These are phyloP conservation scores for Kodamaea sp. DNA, from an alignment of 1,139 yeast genomes.

Conservation along the genomic window DNA sequence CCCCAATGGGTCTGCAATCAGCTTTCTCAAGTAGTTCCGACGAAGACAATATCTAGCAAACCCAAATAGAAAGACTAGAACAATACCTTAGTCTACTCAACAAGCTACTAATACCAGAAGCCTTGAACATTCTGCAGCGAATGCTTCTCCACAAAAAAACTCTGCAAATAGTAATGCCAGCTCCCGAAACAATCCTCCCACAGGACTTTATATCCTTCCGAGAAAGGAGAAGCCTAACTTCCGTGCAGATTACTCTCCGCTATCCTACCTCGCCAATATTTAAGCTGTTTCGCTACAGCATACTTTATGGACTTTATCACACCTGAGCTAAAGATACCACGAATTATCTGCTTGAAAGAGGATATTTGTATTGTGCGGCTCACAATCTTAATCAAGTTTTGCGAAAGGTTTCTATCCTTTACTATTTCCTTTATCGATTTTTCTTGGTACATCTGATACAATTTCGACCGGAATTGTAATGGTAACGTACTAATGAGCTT, in stretches of 20 bases:
- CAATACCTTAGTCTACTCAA: too few relatives aligned
- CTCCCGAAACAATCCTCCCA: too few relatives aligned
- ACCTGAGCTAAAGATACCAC: constrained; percentile 91
- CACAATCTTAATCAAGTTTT: constrained; percentile 47
- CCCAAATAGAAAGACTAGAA: too few relatives aligned
- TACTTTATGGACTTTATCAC: constrained; percentile 67
- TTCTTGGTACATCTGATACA: constrained; percentile 42
- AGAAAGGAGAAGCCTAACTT: too few relatives aligned
- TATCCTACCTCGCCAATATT: constrained; percentile 22
- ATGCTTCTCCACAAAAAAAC: too few relatives aligned
- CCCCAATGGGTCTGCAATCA: too few relatives aligned
- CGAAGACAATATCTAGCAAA: too few relatives aligned
- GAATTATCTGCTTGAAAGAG: constrained; percentile 71
- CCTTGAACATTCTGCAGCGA: too few relatives aligned
- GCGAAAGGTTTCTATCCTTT: constrained; percentile 35
- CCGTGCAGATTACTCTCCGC: not conserved
- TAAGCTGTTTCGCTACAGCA: constrained; percentile 68
- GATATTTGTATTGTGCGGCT: constrained; percentile 65
- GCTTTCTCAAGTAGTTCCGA: too few relatives aligned
- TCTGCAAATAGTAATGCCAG: too few relatives aligned
- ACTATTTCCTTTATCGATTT: constrained; percentile 40
- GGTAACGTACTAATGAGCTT: constrained; percentile 50
- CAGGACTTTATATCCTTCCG: too few relatives aligned
- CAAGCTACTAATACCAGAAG: too few relatives aligned
- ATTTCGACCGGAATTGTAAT: constrained; percentile 45